A percentile compares a stretch with the other conserved stretches of the same genome.
Conservation (phyloP, 495 filamentous ascomycete genomes). For the Podospora sp. region DNA sequence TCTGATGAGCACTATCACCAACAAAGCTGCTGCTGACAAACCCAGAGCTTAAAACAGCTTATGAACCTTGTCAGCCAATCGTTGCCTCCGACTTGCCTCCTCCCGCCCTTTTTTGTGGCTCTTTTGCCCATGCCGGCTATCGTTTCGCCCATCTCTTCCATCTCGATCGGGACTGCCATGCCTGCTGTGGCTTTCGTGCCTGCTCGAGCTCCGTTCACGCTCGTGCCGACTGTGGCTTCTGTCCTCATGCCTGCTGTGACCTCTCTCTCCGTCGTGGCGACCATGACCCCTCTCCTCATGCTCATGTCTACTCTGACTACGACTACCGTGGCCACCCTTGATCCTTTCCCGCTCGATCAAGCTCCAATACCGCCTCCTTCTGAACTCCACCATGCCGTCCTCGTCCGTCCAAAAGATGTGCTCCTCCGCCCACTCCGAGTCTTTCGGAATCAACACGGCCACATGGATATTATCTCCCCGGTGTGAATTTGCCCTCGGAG, state of each 20-base stretch:
- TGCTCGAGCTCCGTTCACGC: too few relatives aligned
- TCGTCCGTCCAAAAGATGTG: slow-evolving; percentile 33
- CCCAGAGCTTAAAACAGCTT: background rate
- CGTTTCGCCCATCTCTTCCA: background rate
- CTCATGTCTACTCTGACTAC: slow-evolving; percentile 1
- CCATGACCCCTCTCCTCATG: slow-evolving; percentile 4
- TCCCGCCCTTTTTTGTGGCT: background rate
- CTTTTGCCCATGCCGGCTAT: background rate
- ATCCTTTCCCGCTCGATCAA: slow-evolving; percentile 23
- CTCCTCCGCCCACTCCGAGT: slow-evolving; percentile 30
- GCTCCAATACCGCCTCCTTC: slow-evolving; percentile 26
- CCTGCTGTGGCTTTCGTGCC: too few relatives aligned
- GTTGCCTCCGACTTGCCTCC: background rate
- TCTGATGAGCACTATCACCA: background rate
- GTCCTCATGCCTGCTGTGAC: background rate
- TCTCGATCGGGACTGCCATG: too few relatives aligned
- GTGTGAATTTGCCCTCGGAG: slow-evolving; percentile 24
- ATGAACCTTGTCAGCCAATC: background rate
- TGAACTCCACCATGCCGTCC: slow-evolving; percentile 25
- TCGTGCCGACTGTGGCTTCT: too few relatives aligned
- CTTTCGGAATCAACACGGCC: slow-evolving; percentile 28
- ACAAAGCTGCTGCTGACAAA: background rate
- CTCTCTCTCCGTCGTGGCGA: background rate
- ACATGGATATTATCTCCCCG: slow-evolving; percentile 31
- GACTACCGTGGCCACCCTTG: slow-evolving; percentile 8